Conservation (phyloP, 2,329 filamentous ascomycete genomes). For the Lachnellula suecica region DNA sequence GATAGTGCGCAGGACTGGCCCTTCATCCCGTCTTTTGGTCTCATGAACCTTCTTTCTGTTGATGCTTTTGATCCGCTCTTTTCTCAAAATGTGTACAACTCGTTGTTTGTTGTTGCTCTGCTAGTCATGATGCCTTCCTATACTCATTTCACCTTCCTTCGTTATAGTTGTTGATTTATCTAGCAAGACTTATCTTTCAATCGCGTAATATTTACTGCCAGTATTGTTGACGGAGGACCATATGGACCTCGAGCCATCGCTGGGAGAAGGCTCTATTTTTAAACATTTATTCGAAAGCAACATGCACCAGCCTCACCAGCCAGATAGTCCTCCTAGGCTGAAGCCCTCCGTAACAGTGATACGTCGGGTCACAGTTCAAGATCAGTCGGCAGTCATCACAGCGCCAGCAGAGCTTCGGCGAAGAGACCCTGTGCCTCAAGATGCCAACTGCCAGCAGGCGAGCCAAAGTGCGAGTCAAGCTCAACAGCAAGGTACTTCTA, state of each 20-base stretch:
- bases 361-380: conserved; percentile 12
- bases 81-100: conserved; percentile 7
- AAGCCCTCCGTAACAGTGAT: conserved; percentile 7
- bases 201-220: background rate
- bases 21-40: background rate
- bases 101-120: conserved; percentile 14
- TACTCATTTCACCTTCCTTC: background rate
- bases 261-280: conserved; percentile 21
- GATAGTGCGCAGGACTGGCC: background rate
- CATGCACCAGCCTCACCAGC: conserved; percentile 15
- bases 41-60: background rate
- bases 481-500: conserved; percentile 22
- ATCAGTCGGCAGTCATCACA: conserved; percentile 23
- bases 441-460: conserved; percentile 19
- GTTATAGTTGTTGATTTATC: conserved; percentile 9
- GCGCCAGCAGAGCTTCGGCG: conserved; percentile 23
- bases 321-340: background rate
- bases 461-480: conserved; percentile 25
- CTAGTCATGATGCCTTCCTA: conserved; percentile 22
- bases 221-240: background rate
- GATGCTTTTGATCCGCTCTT: conserved; percentile 6
- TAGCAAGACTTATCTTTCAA: conserved; percentile 2
- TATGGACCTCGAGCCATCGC: conserved; percentile 23
- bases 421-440: conserved; percentile 23
- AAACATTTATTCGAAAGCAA: conserved; percentile 15